Conservation (phyloP, 2,329 filamentous ascomycete species). For the Phaeosphaeria sp. region DNA sequence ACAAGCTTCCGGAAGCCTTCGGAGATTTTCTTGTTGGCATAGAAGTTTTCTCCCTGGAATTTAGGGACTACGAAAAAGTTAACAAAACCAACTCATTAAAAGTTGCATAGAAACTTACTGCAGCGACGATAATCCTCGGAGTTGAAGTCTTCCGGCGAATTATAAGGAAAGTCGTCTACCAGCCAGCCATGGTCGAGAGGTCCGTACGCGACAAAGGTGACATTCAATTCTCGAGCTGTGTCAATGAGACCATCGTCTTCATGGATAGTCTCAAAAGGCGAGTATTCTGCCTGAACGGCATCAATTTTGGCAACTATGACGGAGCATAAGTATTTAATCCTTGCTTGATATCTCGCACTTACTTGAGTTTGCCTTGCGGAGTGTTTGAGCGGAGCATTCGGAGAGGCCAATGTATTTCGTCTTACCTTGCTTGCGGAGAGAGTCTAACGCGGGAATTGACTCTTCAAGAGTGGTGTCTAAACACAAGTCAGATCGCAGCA, state of each 20-base stretch:
- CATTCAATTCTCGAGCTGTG: conserved; percentile 48
- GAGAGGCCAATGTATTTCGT: conserved; percentile 56
- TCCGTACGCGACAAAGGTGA: conserved; percentile 43
- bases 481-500: too few species aligned
- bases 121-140: conserved; percentile 39
- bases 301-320: conserved; percentile 51
- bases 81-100: too few species aligned
- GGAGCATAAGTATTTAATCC: too few species aligned
- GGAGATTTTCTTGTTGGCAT: conserved; percentile 38
- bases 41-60: conserved; percentile 48
- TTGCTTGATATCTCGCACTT: background rate
- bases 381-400: conserved; percentile 51
- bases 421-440: conserved; percentile 50
- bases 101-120: too few species aligned
- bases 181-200: conserved; percentile 42
- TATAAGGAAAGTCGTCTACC: conserved; percentile 26
- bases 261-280: conserved; percentile 53
- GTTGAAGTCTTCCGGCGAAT: conserved; percentile 53
- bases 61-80: conserved; percentile 16
- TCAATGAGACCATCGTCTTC: conserved; percentile 45
- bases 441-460: conserved; percentile 56
- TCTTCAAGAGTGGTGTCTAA: conserved; percentile 43
- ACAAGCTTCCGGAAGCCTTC: conserved; percentile 35
- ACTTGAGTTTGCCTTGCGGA: conserved; percentile 54
- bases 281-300: conserved; percentile 59